Base-by-base conservation (phyloP, 805 yeast species). In the Starmerella riodocensis region DNA sequence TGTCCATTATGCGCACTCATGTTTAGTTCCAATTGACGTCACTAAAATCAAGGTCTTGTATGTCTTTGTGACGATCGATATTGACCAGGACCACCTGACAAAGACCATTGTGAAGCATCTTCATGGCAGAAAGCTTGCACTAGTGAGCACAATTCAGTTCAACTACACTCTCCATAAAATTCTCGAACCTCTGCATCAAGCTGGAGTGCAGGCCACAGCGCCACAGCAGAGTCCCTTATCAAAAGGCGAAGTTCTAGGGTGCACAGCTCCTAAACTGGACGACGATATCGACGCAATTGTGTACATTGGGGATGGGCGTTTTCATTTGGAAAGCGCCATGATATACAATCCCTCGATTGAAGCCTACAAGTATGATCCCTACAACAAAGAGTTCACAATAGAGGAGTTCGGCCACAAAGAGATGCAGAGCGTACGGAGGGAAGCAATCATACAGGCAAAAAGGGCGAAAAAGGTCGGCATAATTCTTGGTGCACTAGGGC, bases 1-100 rank as follows among this genome's bases (percentile, higher is more conserved):
- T 43, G 84, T 88, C 12, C 98, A 91, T 61, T 91, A 91, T 60
- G 98, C 98, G 1, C 98, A 91, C 58, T 84, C 94, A 6, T 91
- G 98, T 61, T 66, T 91, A 33, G 96, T 91, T 1, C 98, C 98
- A 2, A 81, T 91, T 22, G 97, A 86, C 57, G 70, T 88, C 34
- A 91, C 97, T 6, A 66, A 71, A 26, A 86, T 91, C 55, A 86
- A 85, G 61, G 94, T 91, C 13, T 62, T 91, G n/a, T 91, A 91
- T 55, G 82, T 91, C 6, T 91, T 91, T 60, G 98, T 91, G 21
- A 86, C 97, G 4, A 91, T 91, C 34, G 73, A 74, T 45, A 83
- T 91, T 39, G 94, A 91, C 57, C 86, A 79, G 52, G 61, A 63
- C 1, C 98, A 91, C 58, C 63, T 91, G 33, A 59, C 83, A 20